phyloP scores from a whole-genome alignment of 2,329 filamentous ascomycete species.

The Colletotrichum tropicicola region DNA sequence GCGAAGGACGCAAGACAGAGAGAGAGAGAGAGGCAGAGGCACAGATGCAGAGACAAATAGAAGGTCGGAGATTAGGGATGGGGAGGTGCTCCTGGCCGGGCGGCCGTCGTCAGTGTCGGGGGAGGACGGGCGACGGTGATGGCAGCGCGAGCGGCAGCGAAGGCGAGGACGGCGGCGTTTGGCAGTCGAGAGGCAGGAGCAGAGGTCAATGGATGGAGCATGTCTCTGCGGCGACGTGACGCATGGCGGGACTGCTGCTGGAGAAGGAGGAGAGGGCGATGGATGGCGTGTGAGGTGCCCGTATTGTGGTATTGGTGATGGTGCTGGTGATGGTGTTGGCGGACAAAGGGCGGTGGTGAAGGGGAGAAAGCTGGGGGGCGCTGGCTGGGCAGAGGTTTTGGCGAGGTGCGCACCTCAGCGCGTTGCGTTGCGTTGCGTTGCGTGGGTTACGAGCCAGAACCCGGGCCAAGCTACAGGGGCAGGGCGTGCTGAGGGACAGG shows the following conservation, averaged over 20 bases:
- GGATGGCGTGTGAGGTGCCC: not conserved
- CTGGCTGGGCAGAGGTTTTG: conserved; percentile 22
- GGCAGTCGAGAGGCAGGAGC: conserved; percentile 36
- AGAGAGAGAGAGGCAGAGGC: too few relatives aligned
- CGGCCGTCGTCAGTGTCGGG: not conserved
- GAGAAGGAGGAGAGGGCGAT: not conserved
- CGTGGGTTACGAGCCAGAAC: conserved; percentile 1
- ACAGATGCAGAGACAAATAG: not conserved
- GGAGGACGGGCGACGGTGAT: not conserved
- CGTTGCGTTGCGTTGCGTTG: not conserved
- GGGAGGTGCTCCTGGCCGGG: conserved; percentile 1
- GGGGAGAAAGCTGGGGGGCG: conserved; percentile 5
- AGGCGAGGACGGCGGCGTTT: conserved; percentile 39
- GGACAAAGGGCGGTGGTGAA: not conserved
- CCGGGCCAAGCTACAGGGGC: conserved; percentile 1
- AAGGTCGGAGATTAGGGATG: conserved; percentile 3
- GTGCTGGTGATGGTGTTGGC: not conserved
- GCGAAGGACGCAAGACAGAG: too few relatives aligned
- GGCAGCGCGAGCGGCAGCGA: not conserved
- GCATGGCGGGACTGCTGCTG: conserved; percentile 16
- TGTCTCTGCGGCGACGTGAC: conserved; percentile 23
- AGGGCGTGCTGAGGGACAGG: conserved; percentile 14
- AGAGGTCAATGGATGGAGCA: conserved; percentile 30
- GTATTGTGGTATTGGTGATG: not conserved
- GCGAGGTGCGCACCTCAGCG: conserved; percentile 2